Base-by-base conservation (phyloP, 495 filamentous ascomycete species). In the Pyrenula massariospora region DNA sequence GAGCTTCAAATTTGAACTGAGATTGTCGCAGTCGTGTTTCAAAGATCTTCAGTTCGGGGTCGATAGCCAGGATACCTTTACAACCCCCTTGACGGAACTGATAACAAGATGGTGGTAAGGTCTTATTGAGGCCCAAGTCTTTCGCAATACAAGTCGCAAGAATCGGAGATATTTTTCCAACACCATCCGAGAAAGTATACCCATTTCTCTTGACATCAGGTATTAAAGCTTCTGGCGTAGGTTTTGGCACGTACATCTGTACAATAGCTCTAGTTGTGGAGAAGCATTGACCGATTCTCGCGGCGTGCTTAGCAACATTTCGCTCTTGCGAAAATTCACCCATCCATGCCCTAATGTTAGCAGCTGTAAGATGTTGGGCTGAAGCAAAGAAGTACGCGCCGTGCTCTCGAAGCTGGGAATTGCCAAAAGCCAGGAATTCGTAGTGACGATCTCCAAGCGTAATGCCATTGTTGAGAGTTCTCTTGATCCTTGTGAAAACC, bases 391-490 rank as follows among this genome's bases (percentile, higher is more conserved):
- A 95, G 61, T 92, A 97, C 1, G 91, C 91, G 0, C 90, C 89
- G 65, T 91, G 83, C 65, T 97, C 92, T 12, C 93, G 82, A 57
- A 99, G 87, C 60, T 97, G 93, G 0, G 92, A 96, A 66, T 95
- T 97, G 0, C 93, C 92, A 66, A 90, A 95, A 3, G 94, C 92
- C 22, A 99, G 82, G 60, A 96, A 96, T 63, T 94, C 79, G 66
- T 87, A 99, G 60, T 82, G 84, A 12, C 87, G 83, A 59, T 82
- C 81, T 12, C 87, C 93, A 54, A 99, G 83, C 1, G 69, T 72
- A 57, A 99, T 95, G 5, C 93, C 93, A 49, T 91, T 82, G 3
- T 68, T 71, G 62, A 98, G 63, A 2, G 86, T 80, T 50, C 83
- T 75, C 61, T 82, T 83, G 58, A 95, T 74, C 12, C 90, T 82